These are phyloP conservation scores for Phlyctochytrium bullatum DNA, from an alignment of 192 early-diverging fungal genomes.

Conservation along the genomic window DNA sequence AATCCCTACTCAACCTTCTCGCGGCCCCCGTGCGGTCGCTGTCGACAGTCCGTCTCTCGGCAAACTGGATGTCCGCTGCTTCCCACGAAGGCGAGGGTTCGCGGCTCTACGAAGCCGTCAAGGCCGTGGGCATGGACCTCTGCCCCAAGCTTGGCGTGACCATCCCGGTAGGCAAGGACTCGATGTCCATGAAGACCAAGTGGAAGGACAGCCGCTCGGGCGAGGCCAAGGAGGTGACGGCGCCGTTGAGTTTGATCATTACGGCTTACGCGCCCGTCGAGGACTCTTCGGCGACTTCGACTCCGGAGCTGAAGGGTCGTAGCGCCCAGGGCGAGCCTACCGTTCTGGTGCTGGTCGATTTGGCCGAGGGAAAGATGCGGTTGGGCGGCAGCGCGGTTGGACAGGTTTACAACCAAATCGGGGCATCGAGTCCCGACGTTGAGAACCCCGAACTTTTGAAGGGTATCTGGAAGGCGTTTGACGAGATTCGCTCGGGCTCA, in stretches of 20 bases:
- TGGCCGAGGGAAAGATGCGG: constrained; percentile 78
- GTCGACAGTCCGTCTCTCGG: constrained; percentile 77
- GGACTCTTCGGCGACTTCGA: constrained; percentile 82
- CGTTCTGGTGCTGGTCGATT: constrained; percentile 80
- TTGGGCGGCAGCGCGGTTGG: constrained; percentile 92
- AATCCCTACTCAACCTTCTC: constrained; percentile 86
- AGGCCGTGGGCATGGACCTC: constrained; percentile 88
- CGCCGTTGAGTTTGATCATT: constrained; percentile 89
- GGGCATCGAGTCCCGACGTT: constrained; percentile 81
- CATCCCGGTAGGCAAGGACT: constrained; percentile 99
- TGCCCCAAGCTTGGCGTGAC: constrained; percentile 90
- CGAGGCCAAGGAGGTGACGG: constrained; percentile 65
- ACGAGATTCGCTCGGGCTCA: constrained; percentile 4
- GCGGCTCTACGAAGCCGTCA: constrained; percentile 87
- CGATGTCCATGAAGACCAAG: constrained; percentile 98
- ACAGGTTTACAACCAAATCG: constrained; percentile 89
- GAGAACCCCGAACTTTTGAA: constrained; percentile 68
- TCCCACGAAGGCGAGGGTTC: constrained; percentile 89
- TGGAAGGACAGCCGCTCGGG: constrained; percentile 58
- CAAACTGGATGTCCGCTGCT: constrained; percentile 99
- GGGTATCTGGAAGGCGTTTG: constrained; percentile 76
- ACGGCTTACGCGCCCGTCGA: constrained; percentile 90
- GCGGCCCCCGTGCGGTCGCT: constrained; percentile 80
- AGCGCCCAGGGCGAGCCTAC: constrained; percentile 46
- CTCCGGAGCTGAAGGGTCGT: constrained; percentile 69